These are phyloP conservation scores for Aspergillus jensenii DNA, from an alignment of 2,329 filamentous ascomycete species.

Conservation along the genomic window DNA sequence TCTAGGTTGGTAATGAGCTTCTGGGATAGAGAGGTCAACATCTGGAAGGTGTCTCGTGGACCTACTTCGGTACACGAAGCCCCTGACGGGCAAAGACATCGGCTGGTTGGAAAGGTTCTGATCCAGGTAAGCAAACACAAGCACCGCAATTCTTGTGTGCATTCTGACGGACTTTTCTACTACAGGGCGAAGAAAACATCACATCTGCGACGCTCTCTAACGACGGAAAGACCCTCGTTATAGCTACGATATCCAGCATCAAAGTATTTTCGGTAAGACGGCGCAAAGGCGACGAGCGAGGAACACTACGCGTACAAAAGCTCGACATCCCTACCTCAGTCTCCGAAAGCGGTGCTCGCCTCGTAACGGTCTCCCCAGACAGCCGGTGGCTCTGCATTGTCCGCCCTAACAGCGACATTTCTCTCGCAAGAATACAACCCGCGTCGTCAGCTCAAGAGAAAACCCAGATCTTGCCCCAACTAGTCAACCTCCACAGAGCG, in stretches of 20 bases:
- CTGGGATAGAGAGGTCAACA: slow-evolving; percentile 84
- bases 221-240: slow-evolving; percentile 72
- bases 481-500: slow-evolving; percentile 41
- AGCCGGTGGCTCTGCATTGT: slow-evolving; percentile 50
- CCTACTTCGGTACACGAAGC: slow-evolving; percentile 49
- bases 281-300: slow-evolving; percentile 51
- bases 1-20: slow-evolving; percentile 80
- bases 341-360: slow-evolving; percentile 63
- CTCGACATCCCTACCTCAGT: slow-evolving; percentile 62
- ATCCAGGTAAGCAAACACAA: slow-evolving; percentile 39
- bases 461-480: slow-evolving; percentile 46
- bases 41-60: slow-evolving; percentile 66
- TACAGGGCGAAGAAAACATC: slow-evolving; percentile 74
- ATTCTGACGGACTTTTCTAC: background rate
- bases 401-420: slow-evolving; percentile 60
- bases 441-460: slow-evolving; percentile 43
- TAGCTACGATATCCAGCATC: slow-evolving; percentile 71
- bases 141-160: background rate
- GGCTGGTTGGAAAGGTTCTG: slow-evolving; percentile 66
- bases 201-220: slow-evolving; percentile 70
- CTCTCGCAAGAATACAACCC: slow-evolving; percentile 51
- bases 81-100: slow-evolving; percentile 37
- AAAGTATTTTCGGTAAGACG: slow-evolving; percentile 73
- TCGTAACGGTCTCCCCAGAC: slow-evolving; percentile 55
- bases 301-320: slow-evolving; percentile 69